Base-by-base conservation (phyloP, 306 rosid species). In the Fragaria nilgerrensis region DNA sequence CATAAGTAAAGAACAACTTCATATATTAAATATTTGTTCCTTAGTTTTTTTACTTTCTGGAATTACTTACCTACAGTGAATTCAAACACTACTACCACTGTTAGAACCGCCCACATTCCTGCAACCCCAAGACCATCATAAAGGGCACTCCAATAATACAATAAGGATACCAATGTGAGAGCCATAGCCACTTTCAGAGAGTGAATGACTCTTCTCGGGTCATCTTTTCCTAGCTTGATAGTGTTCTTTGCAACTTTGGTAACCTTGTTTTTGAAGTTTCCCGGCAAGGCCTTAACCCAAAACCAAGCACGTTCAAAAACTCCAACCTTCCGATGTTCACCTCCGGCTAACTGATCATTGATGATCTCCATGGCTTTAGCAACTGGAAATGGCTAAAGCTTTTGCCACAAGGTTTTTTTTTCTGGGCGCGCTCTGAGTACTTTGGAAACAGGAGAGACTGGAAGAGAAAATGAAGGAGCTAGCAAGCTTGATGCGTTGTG, bases 81-180 rank as follows among this genome's bases (percentile, higher is more conserved):
- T 80, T 95, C 99, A 77, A 92, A 90, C 7, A 95, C 84, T 5
- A 92, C 98, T 14, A 95, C 97, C 4, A 95, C 99, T 0, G 98
- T 95, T 4, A 95, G 84, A 17, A 95, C 93, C 16, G 97, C 98
- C 97, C 99, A 95, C 80, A 95, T 89, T 83, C 97, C 99, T 2
- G 97, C 80, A 52, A 84, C 87, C 32, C 97, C 99, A 37, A 95
- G 86, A 64, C 96, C 94, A 73, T 91, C 86, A 68, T 89, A 95
- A 45, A 95, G 92, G 78, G 90, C 90, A 73, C 86, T 92, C 67
- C 84, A 88, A 47, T 89, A 89, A 81, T 95, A 95, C 25, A 92
- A 25, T 68, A 89, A 80, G 36, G 99, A 95, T 1, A 92, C 98
- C 50, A 95, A 72, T 32, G 99, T 88, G 76, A 95, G 93, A 84